Evolutionary conservation across 306 rosid species (phyloP), one percentile per base, ranked within the genome.

Genomic region (Fagus sylvatica): DNA sequence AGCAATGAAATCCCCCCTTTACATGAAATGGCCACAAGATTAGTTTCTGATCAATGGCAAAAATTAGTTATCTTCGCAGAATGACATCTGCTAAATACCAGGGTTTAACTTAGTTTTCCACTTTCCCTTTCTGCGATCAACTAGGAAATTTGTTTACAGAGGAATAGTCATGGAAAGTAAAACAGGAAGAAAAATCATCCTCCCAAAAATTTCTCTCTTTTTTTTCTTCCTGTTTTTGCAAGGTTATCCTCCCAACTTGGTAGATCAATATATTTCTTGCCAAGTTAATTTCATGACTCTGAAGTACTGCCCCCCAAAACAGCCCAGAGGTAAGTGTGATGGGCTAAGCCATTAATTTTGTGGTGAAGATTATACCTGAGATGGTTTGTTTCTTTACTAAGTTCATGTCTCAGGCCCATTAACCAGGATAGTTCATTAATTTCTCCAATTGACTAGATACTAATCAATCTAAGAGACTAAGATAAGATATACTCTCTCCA

Each of bases 391-490:
- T 55, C 61, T 55, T 59, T 59, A 41, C 46, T 15, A 41, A 32
- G 43, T 19, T 66, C 57, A 77, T 33, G 16, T 69, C 48, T 53
- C 80, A 56, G 2, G 69, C 4, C 48, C 43, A 66, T 55, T 8
- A 36, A 11, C 36, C 39, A 54, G 19, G 32, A 51, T 66, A 22
- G 8, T 64, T 49, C 72, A 75, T 75, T 34, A 30, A 43, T 51
- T 34, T 19, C 72, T 49, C 16, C 9, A 46, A 40, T 74, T 40
- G 30, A 7, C 62, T 56, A 56, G 62, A 22, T 56, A 56, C 33
- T 46, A 13, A 46, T 13, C 5, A n/a, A 56, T 22, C 62, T 22
- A 28, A 56, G 28, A 22, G 28, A 22, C 28, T 22, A 22, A 22
- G 28, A 22, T 22, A 22, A 22, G 1, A 30, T 59, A 59, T 28